Evolutionary conservation across 441 rosid species (phyloP), one percentile per base, ranked within the genome.

Genomic region (Pelargonium fulgidum): DNA sequence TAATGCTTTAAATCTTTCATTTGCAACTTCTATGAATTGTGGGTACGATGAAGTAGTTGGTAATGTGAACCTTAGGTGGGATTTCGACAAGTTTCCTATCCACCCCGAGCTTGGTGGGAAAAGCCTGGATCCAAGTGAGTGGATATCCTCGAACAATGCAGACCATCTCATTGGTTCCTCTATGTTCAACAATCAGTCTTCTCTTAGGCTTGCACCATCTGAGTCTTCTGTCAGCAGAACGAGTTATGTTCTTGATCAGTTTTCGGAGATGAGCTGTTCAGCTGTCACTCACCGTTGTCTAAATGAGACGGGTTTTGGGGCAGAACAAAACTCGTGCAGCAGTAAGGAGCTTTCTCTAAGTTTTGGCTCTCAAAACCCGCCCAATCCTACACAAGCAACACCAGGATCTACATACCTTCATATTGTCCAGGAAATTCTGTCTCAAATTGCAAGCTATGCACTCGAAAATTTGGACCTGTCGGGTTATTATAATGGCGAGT

Each of bases 391-490:
- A n/a, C 80, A 73, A 45, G 68, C 81, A n/a, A 76, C 86, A 68
- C 71, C 79, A 8, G 88, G 90, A 66, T 91, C 99, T 0, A 82
- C 71, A 76, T 91, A 86, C 72, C 90, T 89, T 64, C 82, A 71
- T 10, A 87, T 85, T 17, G 80, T 91, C 72, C 99, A 91, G 81
- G 96, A 88, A 70, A 84, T 93, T 74, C 92, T 93, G 26, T 79
- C 92, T 77, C 89, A 89, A 73, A 80, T 93, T 58, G 93, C 97
- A 16, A 80, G 85, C 74, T 91, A 73, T 81, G 85, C 99, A 0
- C 78, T 91, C 2, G 88, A 84, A 72, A 85, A 81, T 77, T 50
- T 83, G 6, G 91, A 84, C 65, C 77, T 65, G 4, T 67, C 42
- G 63, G 78, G 78, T 66, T 77, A 68, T 66, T 75, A 80, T n/a